A percentile compares a stretch with the other conserved stretches of the same genome.
phyloP scores from a whole-genome alignment of 2,329 filamentous ascomycete species.

The Colletotrichum orchidophilum region DNA sequence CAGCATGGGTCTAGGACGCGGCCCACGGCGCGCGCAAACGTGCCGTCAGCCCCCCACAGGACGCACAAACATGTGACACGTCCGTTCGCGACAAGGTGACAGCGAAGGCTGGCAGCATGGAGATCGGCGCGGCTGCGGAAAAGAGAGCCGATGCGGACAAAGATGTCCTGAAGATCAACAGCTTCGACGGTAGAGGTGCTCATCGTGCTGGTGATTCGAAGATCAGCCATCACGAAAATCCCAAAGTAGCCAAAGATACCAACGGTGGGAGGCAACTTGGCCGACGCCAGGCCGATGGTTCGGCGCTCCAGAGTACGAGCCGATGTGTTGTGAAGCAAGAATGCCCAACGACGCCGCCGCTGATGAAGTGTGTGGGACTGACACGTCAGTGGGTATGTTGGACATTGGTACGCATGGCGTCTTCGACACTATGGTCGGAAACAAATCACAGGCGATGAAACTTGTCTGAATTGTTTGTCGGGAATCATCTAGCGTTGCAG shows the following conservation, averaged over 20 bases:
- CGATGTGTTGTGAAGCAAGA: background rate
- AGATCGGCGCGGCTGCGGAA: background rate
- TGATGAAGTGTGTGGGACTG: background rate
- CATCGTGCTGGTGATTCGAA: background rate
- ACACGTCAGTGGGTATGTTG: background rate
- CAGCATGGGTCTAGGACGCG: background rate
- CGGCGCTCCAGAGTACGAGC: background rate
- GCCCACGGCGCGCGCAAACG: background rate
- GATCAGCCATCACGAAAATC: background rate
- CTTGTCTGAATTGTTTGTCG: too few relatives aligned
- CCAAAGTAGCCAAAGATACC: background rate
- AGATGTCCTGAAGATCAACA: background rate
- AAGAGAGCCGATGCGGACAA: too few relatives aligned
- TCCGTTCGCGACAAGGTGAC: background rate
- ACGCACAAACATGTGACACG: background rate
- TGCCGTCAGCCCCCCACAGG: background rate
- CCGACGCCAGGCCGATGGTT: background rate
- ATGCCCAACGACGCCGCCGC: background rate
- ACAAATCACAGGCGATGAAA: background rate
- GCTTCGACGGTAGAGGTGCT: background rate
- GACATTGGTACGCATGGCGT: background rate
- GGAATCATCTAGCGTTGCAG: too few relatives aligned
- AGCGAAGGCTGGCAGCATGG: background rate
- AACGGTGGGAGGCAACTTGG: background rate
- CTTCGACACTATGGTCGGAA: background rate